phyloP scores from a whole-genome alignment of 2,329 filamentous ascomycete species.

The Penicillium sclerotiorum region DNA sequence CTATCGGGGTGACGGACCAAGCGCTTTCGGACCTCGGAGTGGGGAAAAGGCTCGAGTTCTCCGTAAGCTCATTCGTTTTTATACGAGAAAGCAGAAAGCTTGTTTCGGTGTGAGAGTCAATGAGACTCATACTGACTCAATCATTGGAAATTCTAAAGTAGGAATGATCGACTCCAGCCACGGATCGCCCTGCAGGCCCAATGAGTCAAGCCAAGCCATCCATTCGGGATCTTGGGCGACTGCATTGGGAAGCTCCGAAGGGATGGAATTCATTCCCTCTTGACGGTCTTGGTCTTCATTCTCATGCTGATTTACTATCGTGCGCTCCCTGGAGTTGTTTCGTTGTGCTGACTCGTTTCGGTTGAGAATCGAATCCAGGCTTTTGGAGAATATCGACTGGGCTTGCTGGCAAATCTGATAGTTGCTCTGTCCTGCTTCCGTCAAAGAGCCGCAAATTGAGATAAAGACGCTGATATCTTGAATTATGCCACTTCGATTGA shows the following conservation, averaged over 20 bases:
- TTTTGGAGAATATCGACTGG: constrained; percentile 10
- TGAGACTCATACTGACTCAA: not conserved
- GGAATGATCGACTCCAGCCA: constrained; percentile 9
- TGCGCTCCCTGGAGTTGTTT: not conserved
- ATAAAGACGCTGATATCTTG: constrained; percentile 13
- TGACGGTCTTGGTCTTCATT: not conserved
- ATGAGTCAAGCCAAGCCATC: constrained; percentile 7
- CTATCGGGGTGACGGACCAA: too few relatives aligned
- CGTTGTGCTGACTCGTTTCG: not conserved
- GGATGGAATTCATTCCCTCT: too few relatives aligned
- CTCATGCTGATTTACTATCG: not conserved
- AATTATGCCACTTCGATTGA: constrained; percentile 10
- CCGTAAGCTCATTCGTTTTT: too few relatives aligned
- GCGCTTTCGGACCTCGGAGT: too few relatives aligned
- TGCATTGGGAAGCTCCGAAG: not conserved
- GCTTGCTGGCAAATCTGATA: constrained; percentile 14
- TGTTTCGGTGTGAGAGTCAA: too few relatives aligned
- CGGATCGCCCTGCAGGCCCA: constrained; percentile 10
- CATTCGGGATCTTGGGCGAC: constrained; percentile 9
- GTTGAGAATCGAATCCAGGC: constrained; percentile 12
- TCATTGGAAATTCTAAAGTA: not conserved
- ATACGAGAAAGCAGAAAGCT: too few relatives aligned
- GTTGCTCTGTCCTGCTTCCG: constrained; percentile 12
- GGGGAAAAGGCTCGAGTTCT: too few relatives aligned
- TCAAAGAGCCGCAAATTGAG: constrained; percentile 11